Evolutionary conservation across 2,329 filamentous ascomycete species (phyloP).

Genomic region (Fonsecaea pedrosoi): DNA sequence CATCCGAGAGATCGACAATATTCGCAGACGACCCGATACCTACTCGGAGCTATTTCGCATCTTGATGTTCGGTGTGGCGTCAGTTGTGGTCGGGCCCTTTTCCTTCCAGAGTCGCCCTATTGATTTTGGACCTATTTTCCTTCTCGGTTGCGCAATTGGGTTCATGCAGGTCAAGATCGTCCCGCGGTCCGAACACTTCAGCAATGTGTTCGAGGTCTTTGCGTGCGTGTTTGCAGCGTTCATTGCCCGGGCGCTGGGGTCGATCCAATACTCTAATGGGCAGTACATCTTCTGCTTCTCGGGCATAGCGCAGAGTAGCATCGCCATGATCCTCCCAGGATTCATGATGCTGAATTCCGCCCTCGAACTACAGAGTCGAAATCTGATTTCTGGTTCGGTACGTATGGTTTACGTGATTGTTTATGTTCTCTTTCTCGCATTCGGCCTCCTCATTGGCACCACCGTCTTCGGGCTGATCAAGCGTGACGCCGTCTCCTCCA

Average conservation of each 20-base stretch:
- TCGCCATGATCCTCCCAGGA: conserved; percentile 74
- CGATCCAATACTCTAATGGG: conserved; percentile 60
- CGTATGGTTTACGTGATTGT: conserved; percentile 77
- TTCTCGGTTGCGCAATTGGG: conserved; percentile 73
- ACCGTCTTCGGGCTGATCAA: conserved; percentile 62
- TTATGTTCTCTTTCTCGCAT: conserved; percentile 74
- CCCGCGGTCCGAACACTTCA: conserved; percentile 71
- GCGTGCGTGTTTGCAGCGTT: conserved; percentile 72
- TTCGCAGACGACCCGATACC: conserved; percentile 64
- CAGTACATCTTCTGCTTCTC: conserved; percentile 70
- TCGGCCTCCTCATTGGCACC: conserved; percentile 72
- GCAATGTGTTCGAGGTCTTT: conserved; percentile 69
- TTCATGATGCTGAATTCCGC: conserved; percentile 67
- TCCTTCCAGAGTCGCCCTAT: conserved; percentile 78
- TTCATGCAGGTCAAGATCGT: conserved; percentile 55
- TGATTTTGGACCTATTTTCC: conserved; percentile 79
- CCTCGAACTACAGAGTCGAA: conserved; percentile 72
- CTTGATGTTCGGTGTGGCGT: conserved; percentile 75
- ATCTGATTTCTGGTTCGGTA: conserved; percentile 73
- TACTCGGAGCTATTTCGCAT: conserved; percentile 63
- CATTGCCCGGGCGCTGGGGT: conserved; percentile 71
- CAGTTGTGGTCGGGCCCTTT: conserved; percentile 77
- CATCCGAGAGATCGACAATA: conserved; percentile 54
- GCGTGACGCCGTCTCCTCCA: conserved; percentile 24
- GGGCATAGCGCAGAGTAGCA: conserved; percentile 72